Percentiles rank a stretch among this genome's conserved stretches.
Conservation (phyloP, 2,329 filamentous ascomycete genomes). For the Botrytis medusae region DNA sequence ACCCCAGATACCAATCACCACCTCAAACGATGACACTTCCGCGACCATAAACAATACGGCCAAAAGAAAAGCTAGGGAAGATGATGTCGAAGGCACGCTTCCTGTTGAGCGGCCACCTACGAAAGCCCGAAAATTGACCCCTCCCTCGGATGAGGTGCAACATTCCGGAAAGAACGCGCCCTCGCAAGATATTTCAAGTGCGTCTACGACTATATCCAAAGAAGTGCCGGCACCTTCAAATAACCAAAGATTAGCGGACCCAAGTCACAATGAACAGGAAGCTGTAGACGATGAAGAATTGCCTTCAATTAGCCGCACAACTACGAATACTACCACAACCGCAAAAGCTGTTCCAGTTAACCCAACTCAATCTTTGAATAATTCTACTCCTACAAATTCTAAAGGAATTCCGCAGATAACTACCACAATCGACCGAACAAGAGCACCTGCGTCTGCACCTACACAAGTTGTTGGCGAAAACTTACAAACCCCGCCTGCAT, state of each 20-base stretch:
- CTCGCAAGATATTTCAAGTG: neutral
- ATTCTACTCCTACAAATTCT: neutral
- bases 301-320: neutral
- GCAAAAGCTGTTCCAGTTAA: neutral
- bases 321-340: neutral
- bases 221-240: neutral
- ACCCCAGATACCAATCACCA: neutral
- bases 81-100: neutral
- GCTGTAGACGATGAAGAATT: neutral
- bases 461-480: neutral
- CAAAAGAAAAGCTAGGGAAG: conserved; percentile 10
- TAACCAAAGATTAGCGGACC: neutral
- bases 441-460: neutral
- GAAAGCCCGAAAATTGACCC: conserved; percentile 17
- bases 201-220: neutral
- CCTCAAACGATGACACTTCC: neutral
- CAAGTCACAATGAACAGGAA: neutral
- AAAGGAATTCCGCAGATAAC: neutral
- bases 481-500: neutral
- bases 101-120: conserved; percentile 3
- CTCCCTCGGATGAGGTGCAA: conserved; percentile 7
- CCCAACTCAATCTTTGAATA: neutral
- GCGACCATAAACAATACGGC: neutral
- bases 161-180: neutral
- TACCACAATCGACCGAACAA: neutral